phyloP scores from a whole-genome alignment of 352 stramenopile species.

The Blastocystis sp. region DNA sequence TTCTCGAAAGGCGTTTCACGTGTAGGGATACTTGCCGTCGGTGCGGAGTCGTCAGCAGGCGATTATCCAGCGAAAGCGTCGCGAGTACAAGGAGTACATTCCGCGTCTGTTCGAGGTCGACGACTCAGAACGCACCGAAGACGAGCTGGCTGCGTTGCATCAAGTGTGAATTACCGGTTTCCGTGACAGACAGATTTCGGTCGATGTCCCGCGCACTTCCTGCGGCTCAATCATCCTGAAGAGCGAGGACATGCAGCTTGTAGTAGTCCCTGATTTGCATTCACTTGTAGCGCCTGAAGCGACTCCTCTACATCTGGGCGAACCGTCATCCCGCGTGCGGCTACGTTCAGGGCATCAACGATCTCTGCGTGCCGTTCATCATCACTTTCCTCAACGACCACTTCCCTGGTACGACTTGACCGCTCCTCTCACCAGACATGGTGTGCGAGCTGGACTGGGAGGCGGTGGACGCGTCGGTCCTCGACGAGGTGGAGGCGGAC shows the following conservation, averaged over 20 bases:
- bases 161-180: conserved; percentile 59
- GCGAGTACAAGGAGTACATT: conserved; percentile 86
- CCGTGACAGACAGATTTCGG: conserved; percentile 76
- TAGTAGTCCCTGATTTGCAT: neutral
- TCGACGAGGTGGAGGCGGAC: conserved; percentile 84
- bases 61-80: conserved; percentile 81
- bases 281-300: conserved; percentile 73
- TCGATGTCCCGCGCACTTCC: conserved; percentile 94
- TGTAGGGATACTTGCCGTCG: conserved; percentile 82
- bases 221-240: conserved; percentile 89
- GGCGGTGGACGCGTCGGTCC: conserved; percentile 66
- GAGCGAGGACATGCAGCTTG: conserved; percentile 76
- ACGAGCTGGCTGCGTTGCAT: conserved; percentile 85
- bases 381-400: conserved; percentile 75
- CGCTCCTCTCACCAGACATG: neutral
- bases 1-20: neutral
- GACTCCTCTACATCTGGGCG: conserved; percentile 95
- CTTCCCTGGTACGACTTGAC: neutral
- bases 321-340: conserved; percentile 89
- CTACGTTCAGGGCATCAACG: conserved; percentile 97
- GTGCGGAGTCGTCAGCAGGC: conserved; percentile 77
- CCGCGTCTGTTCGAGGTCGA: conserved; percentile 78
- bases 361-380: conserved; percentile 90
- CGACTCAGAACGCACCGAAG: conserved; percentile 78
- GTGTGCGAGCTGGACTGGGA: conserved; percentile 63